Base-by-base conservation (phyloP, 257 asterid species). In the Misopates orontium region DNA sequence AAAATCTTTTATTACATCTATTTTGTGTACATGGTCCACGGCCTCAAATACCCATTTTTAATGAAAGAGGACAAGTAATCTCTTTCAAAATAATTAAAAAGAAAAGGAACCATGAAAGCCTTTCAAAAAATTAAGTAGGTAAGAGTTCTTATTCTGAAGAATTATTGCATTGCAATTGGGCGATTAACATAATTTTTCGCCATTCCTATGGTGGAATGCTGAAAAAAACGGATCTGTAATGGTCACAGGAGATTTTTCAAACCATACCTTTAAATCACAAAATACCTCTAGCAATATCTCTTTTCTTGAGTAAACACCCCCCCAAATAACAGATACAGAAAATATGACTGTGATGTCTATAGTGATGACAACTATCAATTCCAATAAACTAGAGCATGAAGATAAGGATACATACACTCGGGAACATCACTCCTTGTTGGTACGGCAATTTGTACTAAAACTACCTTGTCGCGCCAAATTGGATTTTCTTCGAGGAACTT, bases 341-440 rank as follows among this genome's bases (percentile, higher is more conserved):
- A 28, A 52, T 60, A 64, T 17, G 47, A 42, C 16, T 25, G 50
- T 28, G 36, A 60, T 14, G 61, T 64, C 7, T 59, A 45, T 31
- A 7, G 25, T 56, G 40, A 67, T 19, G 22, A 70, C 16, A 40
- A 60, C 60, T 47, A 56, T 48, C 56, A 57, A 69, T 56, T 60
- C 41, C 64, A 58, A 45, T 75, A 44, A 53, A 68, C 7, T 2
- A 2, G 36, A 28, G 36, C 7, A 28, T 19, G 65, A 70, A 60
- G 78, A 56, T 58, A 53, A 62, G 71, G 73, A 77, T 76, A 74
- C 97, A 49, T 86, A 92, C 98, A 92, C 82, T 92, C 98, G 6
- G 98, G 95, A 73, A 92, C 96, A 75, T 92, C 98, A 7, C 96
- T 89, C 78, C 98, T 79, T 64, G 98, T 92, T 59, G 97, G 98